phyloP scores from a whole-genome alignment of 2,329 filamentous ascomycete species.

The Huntiella moniliformis region DNA sequence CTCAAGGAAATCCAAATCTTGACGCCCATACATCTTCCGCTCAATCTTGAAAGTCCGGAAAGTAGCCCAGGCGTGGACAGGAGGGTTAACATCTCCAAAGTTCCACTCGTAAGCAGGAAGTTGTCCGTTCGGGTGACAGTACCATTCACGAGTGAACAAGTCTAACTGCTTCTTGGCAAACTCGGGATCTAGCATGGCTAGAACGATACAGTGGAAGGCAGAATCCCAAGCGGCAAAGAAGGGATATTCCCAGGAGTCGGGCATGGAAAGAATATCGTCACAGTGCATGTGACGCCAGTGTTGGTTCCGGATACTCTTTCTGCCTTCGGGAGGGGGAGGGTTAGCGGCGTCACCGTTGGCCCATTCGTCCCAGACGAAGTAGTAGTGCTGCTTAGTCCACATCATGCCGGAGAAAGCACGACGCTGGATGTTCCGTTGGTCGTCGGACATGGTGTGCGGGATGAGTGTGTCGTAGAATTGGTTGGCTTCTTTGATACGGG shows the following conservation, averaged over 20 bases:
- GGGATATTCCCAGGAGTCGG: slow-evolving; percentile 95
- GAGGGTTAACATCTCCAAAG: slow-evolving; percentile 90
- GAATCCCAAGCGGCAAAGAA: slow-evolving; percentile 97
- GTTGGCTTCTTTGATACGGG: slow-evolving; percentile 72
- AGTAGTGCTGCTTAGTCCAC: slow-evolving; percentile 95
- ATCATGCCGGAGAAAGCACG: slow-evolving; percentile 94
- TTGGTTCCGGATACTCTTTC: slow-evolving; percentile 66
- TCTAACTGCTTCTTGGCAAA: slow-evolving; percentile 98
- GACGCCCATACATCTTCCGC: slow-evolving; percentile 85
- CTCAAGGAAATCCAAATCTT: slow-evolving; percentile 90
- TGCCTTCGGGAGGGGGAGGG: slow-evolving; percentile 63
- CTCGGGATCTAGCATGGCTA: slow-evolving; percentile 94
- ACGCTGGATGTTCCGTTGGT: slow-evolving; percentile 83
- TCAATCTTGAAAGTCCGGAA: slow-evolving; percentile 98
- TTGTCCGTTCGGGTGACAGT: slow-evolving; percentile 95
- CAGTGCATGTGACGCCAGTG: slow-evolving; percentile 92
- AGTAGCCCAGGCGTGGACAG: slow-evolving; percentile 88
- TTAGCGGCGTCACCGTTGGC: slow-evolving; percentile 80
- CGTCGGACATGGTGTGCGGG: slow-evolving; percentile 81
- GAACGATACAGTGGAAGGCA: slow-evolving; percentile 86
- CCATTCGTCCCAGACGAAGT: slow-evolving; percentile 97
- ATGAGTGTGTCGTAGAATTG: slow-evolving; percentile 92
- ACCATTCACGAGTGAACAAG: slow-evolving; percentile 92
- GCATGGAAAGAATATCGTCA: slow-evolving; percentile 93
- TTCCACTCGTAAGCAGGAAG: slow-evolving; percentile 93